Evolutionary conservation across 2,329 filamentous ascomycete species (phyloP).

Genomic region (Aspergillus phoenicis): DNA sequence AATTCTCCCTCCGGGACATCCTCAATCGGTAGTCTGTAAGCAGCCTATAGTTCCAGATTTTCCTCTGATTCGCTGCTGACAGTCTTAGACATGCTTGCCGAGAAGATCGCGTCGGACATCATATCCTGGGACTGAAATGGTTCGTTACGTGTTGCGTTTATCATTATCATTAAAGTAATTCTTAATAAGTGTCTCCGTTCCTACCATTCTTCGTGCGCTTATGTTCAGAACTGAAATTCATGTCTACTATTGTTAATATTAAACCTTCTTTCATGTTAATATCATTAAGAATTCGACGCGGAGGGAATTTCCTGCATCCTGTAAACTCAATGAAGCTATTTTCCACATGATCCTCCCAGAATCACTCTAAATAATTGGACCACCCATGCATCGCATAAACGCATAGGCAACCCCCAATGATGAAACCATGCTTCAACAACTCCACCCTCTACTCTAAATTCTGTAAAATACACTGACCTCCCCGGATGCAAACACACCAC

Average conservation of each 20-base stretch:
- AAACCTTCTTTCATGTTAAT: neutral
- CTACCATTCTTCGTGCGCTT: neutral
- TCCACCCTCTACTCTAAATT: neutral
- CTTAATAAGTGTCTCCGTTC: neutral
- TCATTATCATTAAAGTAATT: neutral
- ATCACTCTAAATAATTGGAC: neutral
- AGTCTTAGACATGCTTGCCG: conserved; percentile 43
- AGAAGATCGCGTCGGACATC: conserved; percentile 46
- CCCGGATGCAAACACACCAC: too few species aligned
- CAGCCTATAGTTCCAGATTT: neutral
- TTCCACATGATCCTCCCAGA: neutral
- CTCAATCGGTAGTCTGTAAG: conserved; percentile 45
- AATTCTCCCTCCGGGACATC: conserved; percentile 45
- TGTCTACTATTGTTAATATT: neutral
- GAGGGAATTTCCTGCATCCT: neutral
- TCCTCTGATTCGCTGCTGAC: conserved; percentile 9
- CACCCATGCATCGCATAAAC: neutral
- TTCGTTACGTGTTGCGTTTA: neutral
- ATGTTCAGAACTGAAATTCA: neutral
- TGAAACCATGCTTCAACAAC: neutral
- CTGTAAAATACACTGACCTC: too few species aligned
- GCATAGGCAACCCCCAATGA: neutral
- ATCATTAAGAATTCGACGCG: neutral
- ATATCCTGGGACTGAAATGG: neutral
- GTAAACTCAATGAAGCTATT: neutral